phyloP scores from a whole-genome alignment of 106 monocot genomes.

The Narthecium ossifragum region DNA sequence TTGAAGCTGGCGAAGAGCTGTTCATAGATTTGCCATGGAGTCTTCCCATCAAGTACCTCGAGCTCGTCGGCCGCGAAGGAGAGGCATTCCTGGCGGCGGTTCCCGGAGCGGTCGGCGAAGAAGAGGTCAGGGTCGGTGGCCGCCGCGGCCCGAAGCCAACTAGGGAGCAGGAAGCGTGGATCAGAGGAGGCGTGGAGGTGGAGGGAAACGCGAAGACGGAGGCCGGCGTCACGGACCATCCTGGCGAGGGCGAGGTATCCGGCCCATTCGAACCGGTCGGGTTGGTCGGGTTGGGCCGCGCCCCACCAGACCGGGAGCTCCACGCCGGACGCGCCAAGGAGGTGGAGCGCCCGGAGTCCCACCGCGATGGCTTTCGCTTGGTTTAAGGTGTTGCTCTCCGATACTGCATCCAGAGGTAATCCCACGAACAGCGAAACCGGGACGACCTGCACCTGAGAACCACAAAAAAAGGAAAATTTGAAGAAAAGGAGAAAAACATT shows the following conservation, averaged over 20 bases:
- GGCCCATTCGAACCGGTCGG: constrained; percentile 34
- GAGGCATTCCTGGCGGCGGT: constrained; percentile 34
- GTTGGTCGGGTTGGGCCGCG: constrained; percentile 36
- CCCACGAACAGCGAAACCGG: constrained; percentile 50
- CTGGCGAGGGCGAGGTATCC: constrained; percentile 34
- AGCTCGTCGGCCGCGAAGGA: constrained; percentile 62
- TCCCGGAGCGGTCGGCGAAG: constrained; percentile 42
- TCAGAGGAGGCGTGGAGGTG: constrained; percentile 20
- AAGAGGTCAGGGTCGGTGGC: constrained; percentile 49
- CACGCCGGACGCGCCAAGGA: constrained; percentile 61
- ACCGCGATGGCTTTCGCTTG: constrained; percentile 52
- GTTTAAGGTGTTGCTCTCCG: constrained; percentile 39
- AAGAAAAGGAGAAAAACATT: background rate
- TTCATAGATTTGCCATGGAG: constrained; percentile 38
- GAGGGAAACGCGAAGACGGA: constrained; percentile 43
- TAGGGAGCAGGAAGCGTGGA: constrained; percentile 33
- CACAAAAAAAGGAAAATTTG: background rate
- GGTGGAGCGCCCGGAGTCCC: constrained; percentile 64
- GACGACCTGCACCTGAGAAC: background rate
- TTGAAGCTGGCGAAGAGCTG: constrained; percentile 43
- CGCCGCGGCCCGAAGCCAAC: constrained; percentile 30
- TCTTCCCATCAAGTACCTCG: constrained; percentile 45
- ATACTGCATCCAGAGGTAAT: constrained; percentile 50
- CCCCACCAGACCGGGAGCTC: constrained; percentile 72
- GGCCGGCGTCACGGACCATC: constrained; percentile 52